Evolutionary conservation across 2,329 filamentous ascomycete species (phyloP).

Genomic region (Colletotrichum siamense): DNA sequence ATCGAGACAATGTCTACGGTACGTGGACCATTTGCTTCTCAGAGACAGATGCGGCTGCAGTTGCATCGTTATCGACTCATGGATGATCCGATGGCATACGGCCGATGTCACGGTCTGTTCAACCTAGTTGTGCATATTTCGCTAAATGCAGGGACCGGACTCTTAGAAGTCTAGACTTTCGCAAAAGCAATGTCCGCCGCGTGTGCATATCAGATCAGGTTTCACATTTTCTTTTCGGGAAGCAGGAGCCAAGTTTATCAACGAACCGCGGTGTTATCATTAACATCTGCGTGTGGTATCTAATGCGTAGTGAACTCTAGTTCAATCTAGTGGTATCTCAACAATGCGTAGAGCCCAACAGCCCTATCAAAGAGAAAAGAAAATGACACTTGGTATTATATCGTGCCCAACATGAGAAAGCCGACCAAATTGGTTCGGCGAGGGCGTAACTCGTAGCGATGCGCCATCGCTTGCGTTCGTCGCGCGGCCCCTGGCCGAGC

Average conservation of each 20-base stretch:
- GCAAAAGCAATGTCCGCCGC: neutral
- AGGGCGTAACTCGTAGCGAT: slow-evolving; percentile 16
- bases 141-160: neutral
- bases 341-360: neutral
- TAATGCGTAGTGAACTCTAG: slow-evolving; percentile 14
- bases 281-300: slow-evolving; percentile 17
- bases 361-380: neutral
- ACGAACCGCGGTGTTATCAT: neutral
- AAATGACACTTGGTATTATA: neutral
- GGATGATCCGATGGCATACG: neutral
- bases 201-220: neutral
- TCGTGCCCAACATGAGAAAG: neutral
- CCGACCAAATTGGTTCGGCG: neutral
- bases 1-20: neutral
- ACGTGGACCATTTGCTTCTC: neutral
- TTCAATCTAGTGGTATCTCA: slow-evolving; percentile 21
- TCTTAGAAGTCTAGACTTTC: neutral
- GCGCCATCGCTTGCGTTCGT: neutral
- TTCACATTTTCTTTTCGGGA: neutral
- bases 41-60: neutral
- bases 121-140: neutral
- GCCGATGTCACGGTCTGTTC: neutral
- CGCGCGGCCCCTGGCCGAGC: neutral
- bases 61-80: neutral
- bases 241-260: neutral